These are phyloP conservation scores for Phalaenopsis aphrodite DNA, from an alignment of 106 monocot genomes.

Conservation along the genomic window DNA sequence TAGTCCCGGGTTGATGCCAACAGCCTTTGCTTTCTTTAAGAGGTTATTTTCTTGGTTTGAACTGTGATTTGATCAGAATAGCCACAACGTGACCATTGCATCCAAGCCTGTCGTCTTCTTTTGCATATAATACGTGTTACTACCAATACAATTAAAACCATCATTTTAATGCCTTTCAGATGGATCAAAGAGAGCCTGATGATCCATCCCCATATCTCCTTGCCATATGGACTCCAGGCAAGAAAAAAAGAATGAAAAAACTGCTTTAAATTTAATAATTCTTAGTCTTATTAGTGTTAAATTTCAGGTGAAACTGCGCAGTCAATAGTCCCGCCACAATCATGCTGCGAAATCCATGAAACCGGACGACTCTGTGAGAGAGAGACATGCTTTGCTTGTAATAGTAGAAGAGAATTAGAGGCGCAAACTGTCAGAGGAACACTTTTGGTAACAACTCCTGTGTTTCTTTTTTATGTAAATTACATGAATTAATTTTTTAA, in stretches of 20 bases:
- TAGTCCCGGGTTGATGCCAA: background rate
- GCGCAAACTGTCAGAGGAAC: conserved; percentile 62
- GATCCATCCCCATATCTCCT: conserved; percentile 14
- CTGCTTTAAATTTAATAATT: background rate
- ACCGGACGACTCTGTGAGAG: conserved; percentile 41
- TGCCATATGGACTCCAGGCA: conserved; percentile 13
- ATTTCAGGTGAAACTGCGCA: conserved; percentile 66
- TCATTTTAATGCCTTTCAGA: background rate
- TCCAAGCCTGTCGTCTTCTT: background rate
- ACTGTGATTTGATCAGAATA: background rate
- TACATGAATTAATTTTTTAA: background rate
- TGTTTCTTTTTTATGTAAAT: background rate
- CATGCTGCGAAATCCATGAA: conserved; percentile 30
- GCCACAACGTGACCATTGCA: background rate
- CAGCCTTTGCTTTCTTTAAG: background rate
- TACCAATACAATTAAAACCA: background rate
- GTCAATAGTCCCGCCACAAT: conserved; percentile 44
- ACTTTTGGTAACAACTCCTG: conserved; percentile 35
- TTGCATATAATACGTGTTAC: background rate
- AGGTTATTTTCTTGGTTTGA: background rate
- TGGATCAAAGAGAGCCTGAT: conserved; percentile 8
- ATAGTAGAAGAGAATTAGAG: conserved; percentile 47
- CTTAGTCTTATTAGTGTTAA: background rate
- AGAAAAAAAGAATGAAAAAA: background rate
- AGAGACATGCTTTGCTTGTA: conserved; percentile 59